phyloP scores from a whole-genome alignment of 495 filamentous ascomycete species.

The Hypoxylon crocopeplum region DNA sequence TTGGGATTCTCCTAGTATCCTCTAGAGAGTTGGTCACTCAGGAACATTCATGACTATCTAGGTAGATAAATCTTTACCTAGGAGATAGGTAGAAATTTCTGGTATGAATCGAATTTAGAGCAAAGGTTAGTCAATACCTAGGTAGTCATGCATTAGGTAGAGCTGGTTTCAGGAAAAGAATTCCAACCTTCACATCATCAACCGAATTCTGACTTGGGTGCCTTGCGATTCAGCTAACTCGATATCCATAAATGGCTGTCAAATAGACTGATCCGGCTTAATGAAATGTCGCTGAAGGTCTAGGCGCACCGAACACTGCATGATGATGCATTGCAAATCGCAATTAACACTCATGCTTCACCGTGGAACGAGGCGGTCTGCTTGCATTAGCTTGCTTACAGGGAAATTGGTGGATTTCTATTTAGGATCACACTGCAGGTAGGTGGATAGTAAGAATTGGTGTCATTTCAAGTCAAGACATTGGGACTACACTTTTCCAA shows the following conservation, averaged over 20 bases:
- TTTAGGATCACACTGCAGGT: slow-evolving; percentile 5
- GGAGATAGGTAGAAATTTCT: not conserved
- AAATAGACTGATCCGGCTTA: not conserved
- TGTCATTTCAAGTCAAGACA: slow-evolving; percentile 8
- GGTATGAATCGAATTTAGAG: not conserved
- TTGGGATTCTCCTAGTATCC: too few relatives aligned
- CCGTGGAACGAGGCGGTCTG: slow-evolving; percentile 10
- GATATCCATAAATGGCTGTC: not conserved
- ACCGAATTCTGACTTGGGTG: not conserved
- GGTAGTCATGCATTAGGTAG: not conserved
- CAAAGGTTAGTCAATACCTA: not conserved
- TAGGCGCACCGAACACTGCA: slow-evolving; percentile 5
- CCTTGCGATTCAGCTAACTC: not conserved
- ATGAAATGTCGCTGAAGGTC: not conserved
- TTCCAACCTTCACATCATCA: too few relatives aligned
- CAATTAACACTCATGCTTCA: slow-evolving; percentile 24
- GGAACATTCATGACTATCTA: too few relatives aligned
- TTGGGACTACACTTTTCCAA: not conserved
- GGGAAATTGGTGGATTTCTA: slow-evolving; percentile 15
- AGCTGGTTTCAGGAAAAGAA: too few relatives aligned
- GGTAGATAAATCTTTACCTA: too few relatives aligned
- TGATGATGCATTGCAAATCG: slow-evolving; percentile 23
- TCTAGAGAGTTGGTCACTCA: too few relatives aligned
- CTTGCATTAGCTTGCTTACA: slow-evolving; percentile 29
- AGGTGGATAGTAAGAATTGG: not conserved